A percentile compares a stretch with the other conserved stretches of the same genome.
Conservation (phyloP, 202 grass and related monocot genomes). For the Panicum hallii region DNA sequence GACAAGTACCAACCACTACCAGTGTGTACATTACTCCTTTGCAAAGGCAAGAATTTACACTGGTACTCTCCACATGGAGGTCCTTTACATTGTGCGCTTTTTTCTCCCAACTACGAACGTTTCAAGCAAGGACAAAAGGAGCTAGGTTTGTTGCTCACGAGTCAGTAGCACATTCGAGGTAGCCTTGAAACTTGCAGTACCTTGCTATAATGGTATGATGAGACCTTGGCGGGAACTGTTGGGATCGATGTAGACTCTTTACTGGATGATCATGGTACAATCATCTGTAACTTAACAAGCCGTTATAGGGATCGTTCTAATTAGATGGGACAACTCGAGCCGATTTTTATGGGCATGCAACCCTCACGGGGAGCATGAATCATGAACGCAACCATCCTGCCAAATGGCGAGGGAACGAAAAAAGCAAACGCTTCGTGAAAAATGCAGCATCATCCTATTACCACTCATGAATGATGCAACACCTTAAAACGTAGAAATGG, state of each 20-base stretch:
- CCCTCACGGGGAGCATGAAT: not conserved
- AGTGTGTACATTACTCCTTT: not conserved
- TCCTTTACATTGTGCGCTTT: not conserved
- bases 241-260: not conserved
- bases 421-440: not conserved
- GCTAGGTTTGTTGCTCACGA: not conserved
- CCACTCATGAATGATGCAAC: too few relatives aligned
- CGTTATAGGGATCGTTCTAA: not conserved
- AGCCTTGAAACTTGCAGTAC: not conserved
- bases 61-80: not conserved
- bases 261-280: not conserved
- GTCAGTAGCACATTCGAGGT: not conserved
- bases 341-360: not conserved
- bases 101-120: slow-evolving; percentile 27
- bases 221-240: not conserved
- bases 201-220: not conserved
- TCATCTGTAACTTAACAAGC: not conserved
- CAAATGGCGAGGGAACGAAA: not conserved
- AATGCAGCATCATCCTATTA: not conserved
- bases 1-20: slow-evolving; percentile 10
- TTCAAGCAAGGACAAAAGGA: slow-evolving; percentile 19
- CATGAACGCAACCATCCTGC: not conserved
- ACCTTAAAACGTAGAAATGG: not conserved
- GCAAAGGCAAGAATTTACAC: slow-evolving; percentile 5
- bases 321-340: not conserved